phyloP scores from a whole-genome alignment of 495 filamentous ascomycete species.

The Penicillium daleae region DNA sequence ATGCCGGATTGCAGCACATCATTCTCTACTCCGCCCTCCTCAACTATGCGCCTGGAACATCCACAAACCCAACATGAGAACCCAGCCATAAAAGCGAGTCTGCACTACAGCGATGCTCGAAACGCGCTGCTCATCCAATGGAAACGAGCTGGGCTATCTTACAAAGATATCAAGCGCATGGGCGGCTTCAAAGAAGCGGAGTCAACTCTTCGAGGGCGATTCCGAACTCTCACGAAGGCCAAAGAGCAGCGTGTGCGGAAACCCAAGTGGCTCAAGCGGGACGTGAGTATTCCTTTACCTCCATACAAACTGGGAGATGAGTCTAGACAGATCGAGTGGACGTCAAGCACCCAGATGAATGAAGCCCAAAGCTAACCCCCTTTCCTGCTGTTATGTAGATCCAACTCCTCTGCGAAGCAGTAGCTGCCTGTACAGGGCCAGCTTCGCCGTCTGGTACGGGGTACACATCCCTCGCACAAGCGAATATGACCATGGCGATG shows the following conservation, averaged over 20 bases:
- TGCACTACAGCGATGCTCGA: constrained; percentile 39
- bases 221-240: constrained; percentile 76
- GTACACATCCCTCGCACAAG: background rate
- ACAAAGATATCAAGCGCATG: constrained; percentile 72
- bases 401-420: constrained; percentile 41
- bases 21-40: background rate
- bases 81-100: constrained; percentile 6
- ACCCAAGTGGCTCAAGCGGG: constrained; percentile 73
- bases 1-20: background rate
- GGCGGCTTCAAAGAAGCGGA: constrained; percentile 78
- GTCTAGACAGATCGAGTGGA: too few species aligned
- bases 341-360: background rate
- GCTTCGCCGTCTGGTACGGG: background rate
- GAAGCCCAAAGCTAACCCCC: too few species aligned
- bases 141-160: constrained; percentile 70
- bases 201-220: constrained; percentile 83
- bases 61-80: background rate
- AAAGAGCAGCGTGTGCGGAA: constrained; percentile 75
- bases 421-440: constrained; percentile 39
- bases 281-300: constrained; percentile 70
- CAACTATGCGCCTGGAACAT: background rate
- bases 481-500: background rate
- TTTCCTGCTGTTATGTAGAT: constrained; percentile 27
- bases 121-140: constrained; percentile 68
- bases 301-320: too few species aligned